Evolutionary conservation across 2,329 filamentous ascomycete genomes (phyloP), one percentile per base, ranked within the genome.

Genomic region (Colletotrichum scovillei): DNA sequence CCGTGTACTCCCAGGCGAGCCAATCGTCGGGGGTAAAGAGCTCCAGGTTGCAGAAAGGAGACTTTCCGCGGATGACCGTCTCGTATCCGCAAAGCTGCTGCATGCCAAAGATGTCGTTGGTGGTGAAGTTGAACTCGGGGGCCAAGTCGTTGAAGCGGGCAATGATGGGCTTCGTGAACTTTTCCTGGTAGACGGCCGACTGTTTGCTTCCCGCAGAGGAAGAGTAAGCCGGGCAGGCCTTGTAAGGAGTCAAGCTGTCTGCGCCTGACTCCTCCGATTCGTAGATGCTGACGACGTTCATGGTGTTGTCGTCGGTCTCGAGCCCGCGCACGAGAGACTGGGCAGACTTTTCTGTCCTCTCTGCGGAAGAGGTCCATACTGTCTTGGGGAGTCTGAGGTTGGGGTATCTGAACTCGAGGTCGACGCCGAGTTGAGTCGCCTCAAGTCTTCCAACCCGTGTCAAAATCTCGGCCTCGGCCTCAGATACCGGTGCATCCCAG

Each of bases 51-150:
- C 91, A 92, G 79, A 92, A 92, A 0, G 87, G 87, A 0, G 90
- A 92, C 58, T 85, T 87, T 2, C 91, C 91, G 0, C 86, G 86
- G 73, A 92, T 91, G 22, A 92, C 90, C 0, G 88, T 89, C 79
- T 92, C 91, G 78, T 92, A 92, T 1, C 90, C 90, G 77, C 91
- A 92, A 4, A 92, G 81, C 81, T 92, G 86, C 82, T 92, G 90
- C 88, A 92, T 91, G 46, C 88, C 91, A 66, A 91, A 89, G 16
- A 93, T 85, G 76, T 93, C 91, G 62, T 86, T 84, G 26, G 86
- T 80, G 0, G 89, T 92, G 81, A 93, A 92, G 81, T 92, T 91
- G 81, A 93, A 92, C 0, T 78, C 82, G 0, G 86, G 88, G 2
- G 85, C 90, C 19, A 86, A 81, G 28, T 84, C 80, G 55, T 88